Evolutionary conservation across 257 asterid genomes (phyloP), one percentile per base, ranked within the genome.

Genomic region (Catharanthus roseus): DNA sequence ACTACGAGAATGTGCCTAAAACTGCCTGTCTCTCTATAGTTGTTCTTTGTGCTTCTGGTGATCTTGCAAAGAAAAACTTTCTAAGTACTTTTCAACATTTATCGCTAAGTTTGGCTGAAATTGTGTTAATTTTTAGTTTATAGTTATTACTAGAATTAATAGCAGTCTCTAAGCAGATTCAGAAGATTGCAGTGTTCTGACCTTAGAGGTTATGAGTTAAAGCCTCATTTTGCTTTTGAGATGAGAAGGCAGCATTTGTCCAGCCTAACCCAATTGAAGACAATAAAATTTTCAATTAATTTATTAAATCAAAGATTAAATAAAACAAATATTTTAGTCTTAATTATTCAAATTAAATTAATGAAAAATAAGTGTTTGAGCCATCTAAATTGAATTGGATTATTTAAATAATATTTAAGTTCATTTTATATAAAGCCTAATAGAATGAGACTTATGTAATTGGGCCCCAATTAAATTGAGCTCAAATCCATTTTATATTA

Each of bases 51-150:
- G 99, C 99, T 71, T 95, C 99, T 6, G 99, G 99, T 77, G 99
- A 95, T 91, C 99, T 95, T 82, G 99, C 99, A 73, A 95, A 95
- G 90, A 84, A 95, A 95, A 85, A 95, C 99, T 39, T 95, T 95
- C 75, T 98, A 98, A 38, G 99, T 98, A 3, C 97, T 91, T 64
- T 91, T 83, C 75, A 92, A 95, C 85, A 96, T 95, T 77, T 95
- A 87, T 53, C 93, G 93, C 0, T 97, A 91, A 98, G 99, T 95
- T 66, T 24, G 26, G 6, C 63, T 60, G 33, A 19, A 67, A 12
- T 38, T 38, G 8, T 3, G 5, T 8, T 38, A n/a, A n/a, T 38
- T 38, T 38, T 38, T 38, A 38, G 42, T 38, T 38, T 67, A 10
- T 57, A 6, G 6, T 11, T 60, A 16, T 58, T 58, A 2, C 28